phyloP scores from a whole-genome alignment of 2,329 filamentous ascomycete species.

The Pestalotiopsis sp. region DNA sequence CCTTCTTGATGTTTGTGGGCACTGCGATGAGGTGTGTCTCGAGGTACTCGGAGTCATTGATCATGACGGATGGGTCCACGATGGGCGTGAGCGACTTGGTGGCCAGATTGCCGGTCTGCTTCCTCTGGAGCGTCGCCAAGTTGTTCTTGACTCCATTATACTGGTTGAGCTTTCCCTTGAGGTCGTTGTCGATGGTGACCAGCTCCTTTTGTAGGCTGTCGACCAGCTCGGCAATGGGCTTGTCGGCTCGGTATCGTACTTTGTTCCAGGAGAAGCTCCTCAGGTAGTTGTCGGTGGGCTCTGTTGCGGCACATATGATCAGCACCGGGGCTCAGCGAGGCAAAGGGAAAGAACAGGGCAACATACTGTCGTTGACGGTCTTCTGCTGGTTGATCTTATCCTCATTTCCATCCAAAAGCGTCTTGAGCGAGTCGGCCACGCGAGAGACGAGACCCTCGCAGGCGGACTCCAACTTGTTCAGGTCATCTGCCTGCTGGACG shows the following conservation, averaged over 20 bases:
- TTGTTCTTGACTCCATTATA: constrained; percentile 91
- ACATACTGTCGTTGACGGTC: constrained; percentile 89
- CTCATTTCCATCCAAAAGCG: constrained; percentile 82
- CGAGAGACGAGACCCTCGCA: constrained; percentile 86
- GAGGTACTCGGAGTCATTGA: constrained; percentile 93
- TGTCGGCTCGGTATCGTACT: constrained; percentile 94
- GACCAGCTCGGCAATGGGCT: constrained; percentile 83
- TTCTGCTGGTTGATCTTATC: constrained; percentile 84
- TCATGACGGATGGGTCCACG: constrained; percentile 76
- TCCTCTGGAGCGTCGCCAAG: constrained; percentile 78
- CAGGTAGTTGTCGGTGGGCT: constrained; percentile 94
- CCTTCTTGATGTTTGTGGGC: constrained; percentile 77
- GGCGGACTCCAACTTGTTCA: constrained; percentile 80
- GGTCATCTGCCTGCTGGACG: constrained; percentile 93
- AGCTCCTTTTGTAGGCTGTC: constrained; percentile 92
- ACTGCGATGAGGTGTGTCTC: constrained; percentile 94
- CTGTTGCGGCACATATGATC: constrained; percentile 47
- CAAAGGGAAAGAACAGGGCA: constrained; percentile 1
- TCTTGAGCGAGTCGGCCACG: constrained; percentile 82
- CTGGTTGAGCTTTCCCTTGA: constrained; percentile 91
- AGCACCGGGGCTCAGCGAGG: neutral
- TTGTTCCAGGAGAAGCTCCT: constrained; percentile 94
- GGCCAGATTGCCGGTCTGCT: constrained; percentile 90
- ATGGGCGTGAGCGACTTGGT: constrained; percentile 93
- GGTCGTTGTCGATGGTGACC: constrained; percentile 89